Evolutionary conservation across 805 yeast genomes (phyloP).

Genomic region (Cyberlindnera saturnus): DNA sequence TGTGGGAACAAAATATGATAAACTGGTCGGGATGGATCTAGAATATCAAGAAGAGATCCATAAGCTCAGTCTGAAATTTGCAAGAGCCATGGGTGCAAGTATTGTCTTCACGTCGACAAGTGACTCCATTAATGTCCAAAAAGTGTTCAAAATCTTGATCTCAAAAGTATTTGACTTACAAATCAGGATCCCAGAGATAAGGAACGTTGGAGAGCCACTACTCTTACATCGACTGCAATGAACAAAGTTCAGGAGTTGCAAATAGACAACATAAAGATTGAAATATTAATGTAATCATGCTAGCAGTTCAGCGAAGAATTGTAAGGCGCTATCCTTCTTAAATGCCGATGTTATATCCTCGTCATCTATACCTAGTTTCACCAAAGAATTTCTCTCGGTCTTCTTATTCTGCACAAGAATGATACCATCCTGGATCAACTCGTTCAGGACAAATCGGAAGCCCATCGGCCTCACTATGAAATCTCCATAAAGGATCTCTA

Average conservation of each 20-base stretch:
- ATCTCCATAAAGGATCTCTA: conserved; percentile 29
- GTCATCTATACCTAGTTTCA: conserved; percentile 63
- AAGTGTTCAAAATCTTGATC: conserved; percentile 84
- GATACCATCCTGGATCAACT: conserved; percentile 75
- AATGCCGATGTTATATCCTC: conserved; percentile 63
- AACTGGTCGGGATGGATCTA: conserved; percentile 70
- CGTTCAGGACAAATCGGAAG: conserved; percentile 54
- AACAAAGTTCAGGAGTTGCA: background rate
- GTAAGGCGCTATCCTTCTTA: conserved; percentile 44
- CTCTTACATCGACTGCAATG: conserved; percentile 28
- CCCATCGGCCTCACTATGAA: conserved; percentile 48
- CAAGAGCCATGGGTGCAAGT: conserved; percentile 81
- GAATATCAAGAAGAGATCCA: conserved; percentile 84
- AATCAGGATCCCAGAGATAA: conserved; percentile 70
- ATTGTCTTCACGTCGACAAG: conserved; percentile 86
- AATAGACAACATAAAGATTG: too few species aligned
- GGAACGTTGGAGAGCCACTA: conserved; percentile 86
- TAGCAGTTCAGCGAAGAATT: conserved; percentile 11
- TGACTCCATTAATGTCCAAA: conserved; percentile 88
- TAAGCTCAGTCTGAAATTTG: conserved; percentile 74
- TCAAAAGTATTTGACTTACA: conserved; percentile 87
- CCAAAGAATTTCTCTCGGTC: conserved; percentile 60
- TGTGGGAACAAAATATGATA: conserved; percentile 91
- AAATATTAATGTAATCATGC: background rate
- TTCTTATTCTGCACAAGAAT: conserved; percentile 55